Percentiles rank a stretch among this genome's conserved stretches.
These are phyloP conservation scores for Rutstroemia sp. DNA, from an alignment of 2,329 filamentous ascomycete species.

Conservation along the genomic window DNA sequence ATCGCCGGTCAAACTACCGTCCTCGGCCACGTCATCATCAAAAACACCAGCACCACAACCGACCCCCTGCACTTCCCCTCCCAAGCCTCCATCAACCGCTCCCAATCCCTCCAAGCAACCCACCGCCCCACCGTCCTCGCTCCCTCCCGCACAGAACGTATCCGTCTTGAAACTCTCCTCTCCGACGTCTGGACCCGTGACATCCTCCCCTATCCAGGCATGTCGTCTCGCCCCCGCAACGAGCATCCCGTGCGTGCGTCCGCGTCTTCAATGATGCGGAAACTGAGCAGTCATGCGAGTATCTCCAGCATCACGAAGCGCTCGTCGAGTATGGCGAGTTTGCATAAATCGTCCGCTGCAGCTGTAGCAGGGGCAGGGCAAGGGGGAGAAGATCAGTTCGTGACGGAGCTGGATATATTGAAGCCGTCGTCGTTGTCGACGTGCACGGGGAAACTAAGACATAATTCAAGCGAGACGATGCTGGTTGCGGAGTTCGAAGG, in stretches of 20 bases:
- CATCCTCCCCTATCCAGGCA: conserved; percentile 73
- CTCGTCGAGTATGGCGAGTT: conserved; percentile 36
- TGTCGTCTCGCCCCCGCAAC: conserved; percentile 56
- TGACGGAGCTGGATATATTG: conserved; percentile 12
- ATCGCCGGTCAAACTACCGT: conserved; percentile 56
- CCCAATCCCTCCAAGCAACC: conserved; percentile 70
- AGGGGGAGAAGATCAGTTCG: conserved; percentile 16
- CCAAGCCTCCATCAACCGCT: conserved; percentile 57
- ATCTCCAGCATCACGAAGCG: conserved; percentile 67
- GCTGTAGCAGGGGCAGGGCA: not conserved
- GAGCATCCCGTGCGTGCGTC: conserved; percentile 69
- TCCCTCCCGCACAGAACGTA: conserved; percentile 67
- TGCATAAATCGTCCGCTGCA: conserved; percentile 15
- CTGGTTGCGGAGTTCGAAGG: conserved; percentile 12
- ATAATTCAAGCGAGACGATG: conserved; percentile 13
- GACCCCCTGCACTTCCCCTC: conserved; percentile 34
- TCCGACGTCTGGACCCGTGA: conserved; percentile 81
- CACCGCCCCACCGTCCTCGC: conserved; percentile 63
- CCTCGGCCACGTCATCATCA: conserved; percentile 73
- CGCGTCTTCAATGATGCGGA: conserved; percentile 82
- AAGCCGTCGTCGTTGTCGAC: conserved; percentile 10
- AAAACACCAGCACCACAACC: conserved; percentile 69
- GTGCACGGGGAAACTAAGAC: conserved; percentile 1
- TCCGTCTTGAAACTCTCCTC: conserved; percentile 66
- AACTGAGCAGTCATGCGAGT: conserved; percentile 69